These are phyloP conservation scores for Roridomyces roridus DNA, from an alignment of 768 basidiomycete genomes.

Conservation along the genomic window DNA sequence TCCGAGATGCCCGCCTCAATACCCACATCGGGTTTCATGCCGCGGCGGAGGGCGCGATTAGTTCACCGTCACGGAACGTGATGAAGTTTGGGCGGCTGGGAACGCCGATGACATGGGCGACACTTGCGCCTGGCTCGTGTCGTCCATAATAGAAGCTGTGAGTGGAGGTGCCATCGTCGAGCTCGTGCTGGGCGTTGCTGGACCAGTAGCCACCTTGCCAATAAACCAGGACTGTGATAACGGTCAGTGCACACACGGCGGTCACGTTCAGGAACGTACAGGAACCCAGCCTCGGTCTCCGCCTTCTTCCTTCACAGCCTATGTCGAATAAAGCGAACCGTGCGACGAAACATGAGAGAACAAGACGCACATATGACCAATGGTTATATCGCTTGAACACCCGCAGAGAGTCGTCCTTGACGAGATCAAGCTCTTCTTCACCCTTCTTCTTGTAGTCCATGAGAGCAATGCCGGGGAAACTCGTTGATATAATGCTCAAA, in stretches of 20 bases:
- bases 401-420: slow-evolving; percentile 86
- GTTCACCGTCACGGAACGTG: slow-evolving; percentile 36
- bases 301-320: slow-evolving; percentile 93
- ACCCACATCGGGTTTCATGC: neutral
- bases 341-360: slow-evolving; percentile 7
- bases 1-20: no score
- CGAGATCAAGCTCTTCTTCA: slow-evolving; percentile 88
- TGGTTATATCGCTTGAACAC: slow-evolving; percentile 99
- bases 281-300: slow-evolving; percentile 98
- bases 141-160: slow-evolving; percentile 39
- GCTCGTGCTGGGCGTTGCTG: slow-evolving; percentile 51
- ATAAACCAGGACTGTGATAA: slow-evolving; percentile 86
- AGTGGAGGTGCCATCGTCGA: slow-evolving; percentile 29
- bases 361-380: slow-evolving; percentile 83
- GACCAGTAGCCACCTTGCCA: slow-evolving; percentile 72
- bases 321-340: slow-evolving; percentile 19
- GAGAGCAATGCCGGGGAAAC: slow-evolving; percentile 93
- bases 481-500: slow-evolving; percentile 92
- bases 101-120: slow-evolving; percentile 89
- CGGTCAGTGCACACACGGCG: neutral
- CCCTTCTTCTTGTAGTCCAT: slow-evolving; percentile 98
- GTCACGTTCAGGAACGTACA: slow-evolving; percentile 45
- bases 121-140: slow-evolving; percentile 54
- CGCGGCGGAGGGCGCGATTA: neutral
- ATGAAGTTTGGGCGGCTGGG: slow-evolving; percentile 56